A percentile compares a stretch with the other conserved stretches of the same genome.
These are phyloP conservation scores for Pyrenula massariospora DNA, from an alignment of 495 filamentous ascomycete species.

Conservation along the genomic window DNA sequence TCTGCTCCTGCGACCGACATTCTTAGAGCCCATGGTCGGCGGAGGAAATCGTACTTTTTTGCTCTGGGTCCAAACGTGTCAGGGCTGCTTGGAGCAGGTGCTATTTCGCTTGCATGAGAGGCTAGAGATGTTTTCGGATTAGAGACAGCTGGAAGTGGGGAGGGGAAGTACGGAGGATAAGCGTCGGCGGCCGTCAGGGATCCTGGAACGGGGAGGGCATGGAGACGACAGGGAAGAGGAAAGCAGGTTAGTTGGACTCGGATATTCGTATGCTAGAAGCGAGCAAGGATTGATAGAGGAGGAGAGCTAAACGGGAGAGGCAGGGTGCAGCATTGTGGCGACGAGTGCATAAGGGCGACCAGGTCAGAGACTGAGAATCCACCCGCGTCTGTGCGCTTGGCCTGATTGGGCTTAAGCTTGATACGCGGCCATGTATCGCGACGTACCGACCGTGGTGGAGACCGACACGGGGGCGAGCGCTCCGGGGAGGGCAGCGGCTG, in stretches of 20 bases:
- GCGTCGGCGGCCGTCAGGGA: neutral
- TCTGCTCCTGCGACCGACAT: neutral
- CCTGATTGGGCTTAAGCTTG: neutral
- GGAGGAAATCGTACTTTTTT: neutral
- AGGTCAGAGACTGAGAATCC: no score
- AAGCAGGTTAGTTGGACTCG: no score
- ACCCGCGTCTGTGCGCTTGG: neutral
- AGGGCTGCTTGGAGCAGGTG: neutral
- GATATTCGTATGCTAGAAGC: no score
- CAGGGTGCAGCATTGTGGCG: neutral
- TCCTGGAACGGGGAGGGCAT: neutral
- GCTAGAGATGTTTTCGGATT: neutral
- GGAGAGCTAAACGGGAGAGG: neutral
- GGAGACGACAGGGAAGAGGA: no score
- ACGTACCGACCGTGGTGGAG: neutral
- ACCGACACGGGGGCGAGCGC: neutral
- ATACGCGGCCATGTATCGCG: neutral
- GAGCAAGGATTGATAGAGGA: neutral
- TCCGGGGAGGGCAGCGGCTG: neutral
- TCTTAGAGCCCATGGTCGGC: neutral
- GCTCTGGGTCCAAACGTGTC: neutral
- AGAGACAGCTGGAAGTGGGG: neutral
- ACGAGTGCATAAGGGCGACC: neutral
- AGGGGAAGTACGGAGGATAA: neutral
- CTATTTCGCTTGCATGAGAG: neutral